Percentiles rank a stretch among this genome's conserved stretches.
These are phyloP conservation scores for Akanthomyces muscarius DNA, from an alignment of 2,329 filamentous ascomycete genomes.

Conservation along the genomic window DNA sequence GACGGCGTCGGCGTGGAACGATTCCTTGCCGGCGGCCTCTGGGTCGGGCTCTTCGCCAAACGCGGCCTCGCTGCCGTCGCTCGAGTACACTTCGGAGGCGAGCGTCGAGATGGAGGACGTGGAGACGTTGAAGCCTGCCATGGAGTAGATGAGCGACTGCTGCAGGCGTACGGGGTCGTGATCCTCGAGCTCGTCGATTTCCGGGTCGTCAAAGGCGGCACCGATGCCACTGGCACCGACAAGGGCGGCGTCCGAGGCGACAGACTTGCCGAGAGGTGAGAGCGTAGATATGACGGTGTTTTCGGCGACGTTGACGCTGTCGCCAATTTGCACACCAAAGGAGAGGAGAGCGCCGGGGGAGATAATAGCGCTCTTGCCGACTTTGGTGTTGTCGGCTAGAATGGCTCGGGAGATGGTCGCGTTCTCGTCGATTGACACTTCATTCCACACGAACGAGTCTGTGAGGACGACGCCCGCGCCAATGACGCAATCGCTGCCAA, in stretches of 20 bases:
- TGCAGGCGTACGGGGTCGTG: slow-evolving; percentile 50
- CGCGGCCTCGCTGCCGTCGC: slow-evolving; percentile 63
- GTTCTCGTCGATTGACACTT: slow-evolving; percentile 71
- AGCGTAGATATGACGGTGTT: slow-evolving; percentile 34
- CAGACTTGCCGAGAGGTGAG: slow-evolving; percentile 33
- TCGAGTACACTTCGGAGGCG: slow-evolving; percentile 62
- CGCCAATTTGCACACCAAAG: slow-evolving; percentile 68
- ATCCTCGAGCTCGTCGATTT: slow-evolving; percentile 47
- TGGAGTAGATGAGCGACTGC: slow-evolving; percentile 52
- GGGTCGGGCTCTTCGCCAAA: slow-evolving; percentile 51
- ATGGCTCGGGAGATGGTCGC: slow-evolving; percentile 68
- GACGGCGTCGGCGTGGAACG: slow-evolving; percentile 84
- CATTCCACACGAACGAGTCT: slow-evolving; percentile 84
- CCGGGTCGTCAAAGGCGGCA: slow-evolving; percentile 42
- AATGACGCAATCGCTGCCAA: slow-evolving; percentile 82
- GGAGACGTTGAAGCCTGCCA: slow-evolving; percentile 50
- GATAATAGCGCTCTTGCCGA: slow-evolving; percentile 69
- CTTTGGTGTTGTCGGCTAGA: slow-evolving; percentile 64
- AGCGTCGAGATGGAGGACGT: slow-evolving; percentile 54
- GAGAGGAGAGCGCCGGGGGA: slow-evolving; percentile 74
- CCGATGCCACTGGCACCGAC: slow-evolving; percentile 51
- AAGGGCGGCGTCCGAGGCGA: slow-evolving; percentile 39
- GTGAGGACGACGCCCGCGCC: slow-evolving; percentile 77
- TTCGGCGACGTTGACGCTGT: slow-evolving; percentile 48
- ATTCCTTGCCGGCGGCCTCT: slow-evolving; percentile 51